phyloP scores from a whole-genome alignment of 192 early-diverging fungal genomes.

The Coemansia sp. region DNA sequence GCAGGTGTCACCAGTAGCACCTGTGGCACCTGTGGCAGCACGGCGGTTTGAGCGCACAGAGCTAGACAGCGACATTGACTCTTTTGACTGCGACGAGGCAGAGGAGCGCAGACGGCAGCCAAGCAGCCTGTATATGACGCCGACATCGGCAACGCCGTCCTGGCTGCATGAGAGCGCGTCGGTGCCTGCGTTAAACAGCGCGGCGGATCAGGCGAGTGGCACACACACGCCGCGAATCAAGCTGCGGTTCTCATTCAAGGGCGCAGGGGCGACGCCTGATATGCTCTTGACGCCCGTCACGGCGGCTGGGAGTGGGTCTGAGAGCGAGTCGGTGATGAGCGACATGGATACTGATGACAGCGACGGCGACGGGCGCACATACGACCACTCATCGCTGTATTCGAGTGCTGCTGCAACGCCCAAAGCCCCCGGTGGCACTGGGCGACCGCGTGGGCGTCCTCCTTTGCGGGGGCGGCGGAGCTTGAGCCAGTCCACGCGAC shows the following conservation, averaged over 20 bases:
- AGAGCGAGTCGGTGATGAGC: conserved; percentile 27
- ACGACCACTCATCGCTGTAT: conserved; percentile 15
- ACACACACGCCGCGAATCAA: conserved; percentile 33
- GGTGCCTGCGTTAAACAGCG: not conserved
- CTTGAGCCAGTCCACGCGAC: conserved; percentile 9
- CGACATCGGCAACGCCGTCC: not conserved
- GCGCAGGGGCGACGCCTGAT: not conserved
- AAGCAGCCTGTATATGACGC: not conserved
- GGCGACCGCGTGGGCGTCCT: conserved; percentile 35
- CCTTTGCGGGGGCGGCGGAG: conserved; percentile 30
- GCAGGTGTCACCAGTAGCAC: not conserved
- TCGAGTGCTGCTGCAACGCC: conserved; percentile 1
- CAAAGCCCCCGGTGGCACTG: not conserved
- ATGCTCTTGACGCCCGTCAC: conserved; percentile 3
- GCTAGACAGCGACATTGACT: conserved; percentile 3
- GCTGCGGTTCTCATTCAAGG: conserved; percentile 42
- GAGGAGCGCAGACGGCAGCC: conserved; percentile 3
- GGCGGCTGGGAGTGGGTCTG: conserved; percentile 15
- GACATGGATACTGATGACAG: conserved; percentile 37
- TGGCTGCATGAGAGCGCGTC: conserved; percentile 5
- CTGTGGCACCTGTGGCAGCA: not conserved
- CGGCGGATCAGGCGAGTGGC: not conserved
- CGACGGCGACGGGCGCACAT: conserved; percentile 21
- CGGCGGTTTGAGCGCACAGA: conserved; percentile 5
- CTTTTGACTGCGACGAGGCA: not conserved